These are phyloP conservation scores for Chaetomiaceae sp. DNA, from an alignment of 2,329 filamentous ascomycete species.

Conservation along the genomic window DNA sequence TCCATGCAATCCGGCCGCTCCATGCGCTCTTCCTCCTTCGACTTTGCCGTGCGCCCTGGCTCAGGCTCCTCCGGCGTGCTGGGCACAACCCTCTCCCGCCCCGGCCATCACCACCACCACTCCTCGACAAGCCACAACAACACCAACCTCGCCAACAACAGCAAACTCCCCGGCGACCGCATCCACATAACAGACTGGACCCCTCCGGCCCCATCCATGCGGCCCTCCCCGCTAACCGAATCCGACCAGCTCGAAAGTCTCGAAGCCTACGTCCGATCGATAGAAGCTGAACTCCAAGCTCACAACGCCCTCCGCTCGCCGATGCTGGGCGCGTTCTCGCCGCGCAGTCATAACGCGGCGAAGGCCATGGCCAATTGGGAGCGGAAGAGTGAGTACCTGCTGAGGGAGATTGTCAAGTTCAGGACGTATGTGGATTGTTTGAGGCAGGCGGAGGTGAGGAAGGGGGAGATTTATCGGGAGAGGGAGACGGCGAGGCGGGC, in stretches of 20 bases:
- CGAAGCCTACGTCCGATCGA: constrained; percentile 72
- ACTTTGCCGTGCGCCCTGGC: constrained; percentile 56
- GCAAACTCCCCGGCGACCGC: constrained; percentile 76
- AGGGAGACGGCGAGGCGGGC: constrained; percentile 49
- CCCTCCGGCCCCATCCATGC: constrained; percentile 85
- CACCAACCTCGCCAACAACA: background rate
- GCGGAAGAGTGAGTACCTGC: constrained; percentile 84
- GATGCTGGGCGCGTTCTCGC: constrained; percentile 86
- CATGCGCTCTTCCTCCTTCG: constrained; percentile 55
- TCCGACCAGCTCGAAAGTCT: constrained; percentile 75
- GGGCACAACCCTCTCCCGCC: constrained; percentile 17
- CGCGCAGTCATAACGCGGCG: constrained; percentile 71
- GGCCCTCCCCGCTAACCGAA: constrained; percentile 73
- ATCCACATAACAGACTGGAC: constrained; percentile 83
- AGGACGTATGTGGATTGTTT: constrained; percentile 89
- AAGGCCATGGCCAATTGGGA: constrained; percentile 97
- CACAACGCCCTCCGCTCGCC: constrained; percentile 86
- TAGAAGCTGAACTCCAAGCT: constrained; percentile 77
- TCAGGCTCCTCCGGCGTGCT: constrained; percentile 38
- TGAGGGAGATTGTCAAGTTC: constrained; percentile 95
- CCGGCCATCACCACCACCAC: background rate
- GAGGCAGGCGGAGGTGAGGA: constrained; percentile 63
- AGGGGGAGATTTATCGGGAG: constrained; percentile 66
- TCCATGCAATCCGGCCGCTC: constrained; percentile 44
- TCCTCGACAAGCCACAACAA: too few relatives aligned